Evolutionary conservation across 2,329 filamentous ascomycete species (phyloP).

Genomic region (Colletotrichum musae): DNA sequence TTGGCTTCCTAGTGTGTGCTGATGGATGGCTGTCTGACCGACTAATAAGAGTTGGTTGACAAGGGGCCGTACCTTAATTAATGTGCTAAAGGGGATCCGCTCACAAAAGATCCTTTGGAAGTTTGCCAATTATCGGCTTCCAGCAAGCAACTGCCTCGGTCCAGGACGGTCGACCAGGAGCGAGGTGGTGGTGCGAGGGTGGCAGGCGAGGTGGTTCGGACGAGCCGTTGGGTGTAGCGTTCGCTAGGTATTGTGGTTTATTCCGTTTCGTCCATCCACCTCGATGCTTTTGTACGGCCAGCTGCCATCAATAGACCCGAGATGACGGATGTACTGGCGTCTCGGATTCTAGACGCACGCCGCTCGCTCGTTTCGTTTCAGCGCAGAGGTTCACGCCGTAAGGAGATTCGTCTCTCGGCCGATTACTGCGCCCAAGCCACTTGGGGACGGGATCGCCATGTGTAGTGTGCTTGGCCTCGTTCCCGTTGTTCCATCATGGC

Average conservation of each 20-base stretch:
- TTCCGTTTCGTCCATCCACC: conserved; percentile 23
- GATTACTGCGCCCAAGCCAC: conserved; percentile 28
- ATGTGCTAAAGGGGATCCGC: conserved; percentile 28
- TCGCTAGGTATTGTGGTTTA: not conserved
- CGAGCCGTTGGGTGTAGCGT: conserved; percentile 23
- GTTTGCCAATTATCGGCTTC: conserved; percentile 32
- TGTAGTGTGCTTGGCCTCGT: conserved; percentile 22
- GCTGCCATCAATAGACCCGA: not conserved
- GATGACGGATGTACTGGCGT: not conserved
- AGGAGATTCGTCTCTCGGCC: conserved; percentile 30
- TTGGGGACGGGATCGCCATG: conserved; percentile 33
- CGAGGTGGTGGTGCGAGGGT: conserved; percentile 17
- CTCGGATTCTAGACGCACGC: conserved; percentile 3
- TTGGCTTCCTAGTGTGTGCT: conserved; percentile 16
- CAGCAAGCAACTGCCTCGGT: conserved; percentile 18
- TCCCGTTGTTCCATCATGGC: not conserved
- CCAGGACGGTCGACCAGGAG: conserved; percentile 13
- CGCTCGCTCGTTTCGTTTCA: conserved; percentile 21
- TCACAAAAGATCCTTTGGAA: conserved; percentile 33
- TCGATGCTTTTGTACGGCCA: not conserved
- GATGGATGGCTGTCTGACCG: conserved; percentile 20
- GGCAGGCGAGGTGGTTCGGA: conserved; percentile 31
- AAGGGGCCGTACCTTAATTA: conserved; percentile 17
- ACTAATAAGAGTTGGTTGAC: conserved; percentile 15
- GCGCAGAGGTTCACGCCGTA: conserved; percentile 10